Evolutionary conservation across 2,329 filamentous ascomycete genomes (phyloP), one percentile per base, ranked within the genome.

Genomic region (Aureobasidium vineae): DNA sequence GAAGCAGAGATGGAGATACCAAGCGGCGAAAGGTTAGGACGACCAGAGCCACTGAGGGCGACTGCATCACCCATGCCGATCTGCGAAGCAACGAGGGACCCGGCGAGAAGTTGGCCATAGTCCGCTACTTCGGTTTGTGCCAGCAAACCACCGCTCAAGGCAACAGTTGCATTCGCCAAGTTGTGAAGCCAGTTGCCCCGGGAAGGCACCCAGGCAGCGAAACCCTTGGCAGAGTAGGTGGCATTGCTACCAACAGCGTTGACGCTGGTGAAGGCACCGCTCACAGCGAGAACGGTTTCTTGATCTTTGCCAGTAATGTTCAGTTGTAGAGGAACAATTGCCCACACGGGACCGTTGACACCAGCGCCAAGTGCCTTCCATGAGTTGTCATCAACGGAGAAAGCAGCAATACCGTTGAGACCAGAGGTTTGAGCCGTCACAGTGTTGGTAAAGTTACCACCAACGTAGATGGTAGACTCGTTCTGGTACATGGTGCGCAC

Each of bases 161-260:
- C 82, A 65, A 90, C 87, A 38, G 87, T 83, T 8, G 85, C 79
- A 7, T 86, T 80, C 13, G 77, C 72, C 21, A 97, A 79, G 71
- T 96, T 95, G 74, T 92, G 87, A 19, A 99, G 82, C 95, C 95
- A 99, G 75, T 95, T 95, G 67, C 83, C 84, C 69, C 85, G 83
- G 3, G 92, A 96, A 3, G 91, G 91, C 8, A 98, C 89, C 95
- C 95, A 99, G 43, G 98, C 83, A 16, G 92, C 94, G 73, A 99
- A 92, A 2, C 93, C 92, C 60, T 86, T 78, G 0, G 88, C 90
- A 10, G 84, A 73, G 33, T 88, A 82, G 11, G 86, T 84, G 7
- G 82, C 76, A 70, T 88, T 88, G 69, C 82, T 81, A 41, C 81
- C 86, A 71, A 92, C 94, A 0, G 84, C 85, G 33, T 88, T 84